These are phyloP conservation scores for Zasmidium citrigriseum DNA, from an alignment of 2,329 filamentous ascomycete species.

Conservation along the genomic window DNA sequence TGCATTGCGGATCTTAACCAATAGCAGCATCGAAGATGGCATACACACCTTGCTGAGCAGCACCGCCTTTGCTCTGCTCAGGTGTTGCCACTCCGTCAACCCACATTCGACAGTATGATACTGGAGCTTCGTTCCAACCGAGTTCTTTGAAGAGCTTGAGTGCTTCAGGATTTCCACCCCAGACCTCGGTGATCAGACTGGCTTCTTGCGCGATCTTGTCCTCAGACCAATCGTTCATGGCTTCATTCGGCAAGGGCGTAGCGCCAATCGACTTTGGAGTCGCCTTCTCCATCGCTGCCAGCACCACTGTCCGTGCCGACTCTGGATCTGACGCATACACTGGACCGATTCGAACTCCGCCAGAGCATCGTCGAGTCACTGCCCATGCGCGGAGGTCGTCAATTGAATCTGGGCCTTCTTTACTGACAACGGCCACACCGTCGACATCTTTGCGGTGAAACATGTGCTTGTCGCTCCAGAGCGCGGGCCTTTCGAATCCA, in stretches of 20 bases:
- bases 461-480: slow-evolving; percentile 36
- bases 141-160: slow-evolving; percentile 35
- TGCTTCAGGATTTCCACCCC: slow-evolving; percentile 33
- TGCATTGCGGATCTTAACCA: background rate
- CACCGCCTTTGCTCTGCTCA: slow-evolving; percentile 35
- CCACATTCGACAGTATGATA: slow-evolving; percentile 44
- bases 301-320: slow-evolving; percentile 30
- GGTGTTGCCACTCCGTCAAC: slow-evolving; percentile 32
- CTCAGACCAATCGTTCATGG: slow-evolving; percentile 10
- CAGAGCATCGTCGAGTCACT: slow-evolving; percentile 34
- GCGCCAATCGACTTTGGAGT: slow-evolving; percentile 15
- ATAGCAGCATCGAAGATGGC: slow-evolving; percentile 39
- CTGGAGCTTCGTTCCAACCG: slow-evolving; percentile 33
- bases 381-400: slow-evolving; percentile 32
- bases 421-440: slow-evolving; percentile 30
- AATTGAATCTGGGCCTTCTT: slow-evolving; percentile 6
- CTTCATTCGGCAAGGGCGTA: slow-evolving; percentile 12
- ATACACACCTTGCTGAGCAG: slow-evolving; percentile 34
- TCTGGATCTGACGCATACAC: slow-evolving; percentile 35
- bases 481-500: slow-evolving; percentile 33
- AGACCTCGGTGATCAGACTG: slow-evolving; percentile 37
- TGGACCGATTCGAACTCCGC: slow-evolving; percentile 39
- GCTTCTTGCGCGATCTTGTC: slow-evolving; percentile 20
- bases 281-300: slow-evolving; percentile 29
- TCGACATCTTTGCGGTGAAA: slow-evolving; percentile 31